A percentile compares a stretch with the other conserved stretches of the same genome.
phyloP scores from a whole-genome alignment of 1,139 yeast species.

The Meyerozyma carpophila region DNA sequence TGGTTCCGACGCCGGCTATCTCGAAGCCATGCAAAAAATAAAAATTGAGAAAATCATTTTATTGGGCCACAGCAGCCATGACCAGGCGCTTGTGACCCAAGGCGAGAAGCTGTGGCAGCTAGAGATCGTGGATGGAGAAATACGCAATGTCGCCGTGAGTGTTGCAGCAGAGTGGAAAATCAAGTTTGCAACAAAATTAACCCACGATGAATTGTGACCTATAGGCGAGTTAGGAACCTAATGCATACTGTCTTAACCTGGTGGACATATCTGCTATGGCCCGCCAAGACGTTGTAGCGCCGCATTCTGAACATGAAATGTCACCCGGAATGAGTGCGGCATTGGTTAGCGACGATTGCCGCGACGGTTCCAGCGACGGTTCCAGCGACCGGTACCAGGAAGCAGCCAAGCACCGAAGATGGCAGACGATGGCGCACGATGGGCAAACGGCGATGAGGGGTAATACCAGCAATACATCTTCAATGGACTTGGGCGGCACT shows the following conservation, averaged over 20 bases:
- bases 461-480: slow-evolving; percentile 5
- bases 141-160: slow-evolving; percentile 51
- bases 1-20: slow-evolving; percentile 13
- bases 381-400: neutral
- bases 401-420: slow-evolving; percentile 40
- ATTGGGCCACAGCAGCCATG: slow-evolving; percentile 28
- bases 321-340: slow-evolving; percentile 3
- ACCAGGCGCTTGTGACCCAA: slow-evolving; percentile 26
- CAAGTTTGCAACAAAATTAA: slow-evolving; percentile 6
- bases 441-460: slow-evolving; percentile 32
- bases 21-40: slow-evolving; percentile 20
- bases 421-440: slow-evolving; percentile 33
- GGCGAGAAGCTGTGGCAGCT: slow-evolving; percentile 29
- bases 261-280: slow-evolving; percentile 7
- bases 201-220: slow-evolving; percentile 26
- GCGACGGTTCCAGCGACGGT: neutral
- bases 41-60: slow-evolving; percentile 58
- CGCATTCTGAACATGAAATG: slow-evolving; percentile 5
- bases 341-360: neutral
- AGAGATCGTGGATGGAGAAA: slow-evolving; percentile 14
- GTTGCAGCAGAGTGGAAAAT: slow-evolving; percentile 50
- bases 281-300: slow-evolving; percentile 4
- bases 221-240: slow-evolving; percentile 1
- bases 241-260: slow-evolving; percentile 7
- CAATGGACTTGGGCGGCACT: slow-evolving; percentile 5